These are phyloP conservation scores for Podospora fimiseda DNA, from an alignment of 495 filamentous ascomycete species.

Conservation along the genomic window DNA sequence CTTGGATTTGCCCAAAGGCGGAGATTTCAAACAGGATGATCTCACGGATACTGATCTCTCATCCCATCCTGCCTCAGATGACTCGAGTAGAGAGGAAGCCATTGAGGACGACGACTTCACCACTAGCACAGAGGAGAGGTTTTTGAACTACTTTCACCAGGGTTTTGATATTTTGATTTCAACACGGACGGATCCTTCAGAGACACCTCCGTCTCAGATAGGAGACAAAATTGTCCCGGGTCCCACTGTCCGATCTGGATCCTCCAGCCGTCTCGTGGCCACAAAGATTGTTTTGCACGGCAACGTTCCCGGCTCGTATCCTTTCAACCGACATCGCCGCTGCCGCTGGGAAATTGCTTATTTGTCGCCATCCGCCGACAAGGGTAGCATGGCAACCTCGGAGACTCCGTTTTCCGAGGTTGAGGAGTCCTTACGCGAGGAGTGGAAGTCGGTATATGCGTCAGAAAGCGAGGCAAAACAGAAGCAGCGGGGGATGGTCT, in stretches of 20 bases:
- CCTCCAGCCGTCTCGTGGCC: constrained; percentile 61
- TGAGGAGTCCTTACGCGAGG: constrained; percentile 57
- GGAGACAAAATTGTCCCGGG: constrained; percentile 22
- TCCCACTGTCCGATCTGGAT: constrained; percentile 28
- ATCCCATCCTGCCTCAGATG: constrained; percentile 72
- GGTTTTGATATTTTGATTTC: constrained; percentile 94
- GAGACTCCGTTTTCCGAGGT: constrained; percentile 71
- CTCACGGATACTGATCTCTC: constrained; percentile 78
- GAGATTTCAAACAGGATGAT: constrained; percentile 48
- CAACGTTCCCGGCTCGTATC: constrained; percentile 92
- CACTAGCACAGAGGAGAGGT: constrained; percentile 63
- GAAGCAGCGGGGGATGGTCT: constrained; percentile 72
- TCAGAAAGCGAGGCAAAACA: constrained; percentile 55
- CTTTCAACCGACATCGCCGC: constrained; percentile 89
- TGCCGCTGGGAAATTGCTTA: constrained; percentile 78
- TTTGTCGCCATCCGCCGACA: constrained; percentile 22
- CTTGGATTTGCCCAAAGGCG: constrained; percentile 41
- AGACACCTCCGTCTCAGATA: constrained; percentile 52
- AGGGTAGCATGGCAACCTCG: constrained; percentile 48
- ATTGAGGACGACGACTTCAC: constrained; percentile 42
- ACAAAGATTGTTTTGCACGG: constrained; percentile 88
- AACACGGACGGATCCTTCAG: constrained; percentile 57
- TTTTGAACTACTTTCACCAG: constrained; percentile 94
- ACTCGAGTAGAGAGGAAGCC: constrained; percentile 57
- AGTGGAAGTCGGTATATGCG: constrained; percentile 63